A percentile compares a stretch with the other conserved stretches of the same genome.
Evolutionary conservation across 352 stramenopile genomes (phyloP).

Genomic region (Globisporangium canariense): DNA sequence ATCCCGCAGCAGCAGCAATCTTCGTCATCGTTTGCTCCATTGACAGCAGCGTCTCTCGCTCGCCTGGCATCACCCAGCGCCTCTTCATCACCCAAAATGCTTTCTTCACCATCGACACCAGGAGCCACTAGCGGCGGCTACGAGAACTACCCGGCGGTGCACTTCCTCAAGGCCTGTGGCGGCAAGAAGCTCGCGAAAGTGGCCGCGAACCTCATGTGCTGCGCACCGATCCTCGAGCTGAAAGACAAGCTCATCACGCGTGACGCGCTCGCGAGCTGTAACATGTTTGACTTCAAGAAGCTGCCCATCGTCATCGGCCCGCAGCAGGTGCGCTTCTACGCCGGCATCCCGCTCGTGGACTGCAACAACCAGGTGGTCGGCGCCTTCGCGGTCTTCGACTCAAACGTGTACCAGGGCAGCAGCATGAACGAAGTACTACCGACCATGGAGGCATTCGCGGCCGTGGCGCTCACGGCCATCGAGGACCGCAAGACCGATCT

Average conservation of each 20-base stretch:
- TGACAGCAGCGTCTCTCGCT: background rate
- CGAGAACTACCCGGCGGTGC: slow-evolving; percentile 11
- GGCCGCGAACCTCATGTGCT: slow-evolving; percentile 58
- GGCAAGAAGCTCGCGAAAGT: slow-evolving; percentile 53
- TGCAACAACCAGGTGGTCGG: slow-evolving; percentile 41
- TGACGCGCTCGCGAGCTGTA: slow-evolving; percentile 31
- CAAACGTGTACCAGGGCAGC: slow-evolving; percentile 26
- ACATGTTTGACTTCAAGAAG: slow-evolving; percentile 46
- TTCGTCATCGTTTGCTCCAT: background rate
- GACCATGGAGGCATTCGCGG: slow-evolving; percentile 34
- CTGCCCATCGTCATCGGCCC: slow-evolving; percentile 67
- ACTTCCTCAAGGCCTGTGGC: slow-evolving; percentile 51
- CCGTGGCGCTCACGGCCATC: slow-evolving; percentile 32
- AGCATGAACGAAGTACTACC: slow-evolving; percentile 41
- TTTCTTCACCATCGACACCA: background rate
- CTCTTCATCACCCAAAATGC: slow-evolving; percentile 12
- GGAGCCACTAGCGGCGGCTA: slow-evolving; percentile 13
- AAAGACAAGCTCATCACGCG: slow-evolving; percentile 44
- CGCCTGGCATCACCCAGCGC: background rate
- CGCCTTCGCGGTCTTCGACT: slow-evolving; percentile 66
- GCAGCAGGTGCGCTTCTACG: slow-evolving; percentile 72
- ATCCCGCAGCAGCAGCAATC: background rate
- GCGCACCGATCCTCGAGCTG: slow-evolving; percentile 54
- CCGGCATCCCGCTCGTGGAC: slow-evolving; percentile 56
- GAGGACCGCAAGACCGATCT: slow-evolving; percentile 42